phyloP scores from a whole-genome alignment of 805 yeast genomes.

The Yarrowia keelungensis region DNA sequence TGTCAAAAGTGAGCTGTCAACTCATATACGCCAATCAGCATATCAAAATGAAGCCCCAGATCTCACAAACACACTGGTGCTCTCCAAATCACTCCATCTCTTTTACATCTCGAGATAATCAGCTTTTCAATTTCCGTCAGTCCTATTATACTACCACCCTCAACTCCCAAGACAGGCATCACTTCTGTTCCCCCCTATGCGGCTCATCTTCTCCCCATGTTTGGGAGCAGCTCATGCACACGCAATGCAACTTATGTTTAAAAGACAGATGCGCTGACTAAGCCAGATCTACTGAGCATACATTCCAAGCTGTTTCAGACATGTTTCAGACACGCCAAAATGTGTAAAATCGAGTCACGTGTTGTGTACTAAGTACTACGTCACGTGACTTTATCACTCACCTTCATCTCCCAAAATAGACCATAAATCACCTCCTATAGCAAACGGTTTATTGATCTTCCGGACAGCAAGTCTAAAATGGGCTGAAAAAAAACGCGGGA shows the following conservation, averaged over 20 bases:
- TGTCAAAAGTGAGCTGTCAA: no score
- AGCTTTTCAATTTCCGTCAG: no score
- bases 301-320: constrained; percentile 7
- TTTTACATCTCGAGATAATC: neutral
- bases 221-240: constrained; percentile 27
- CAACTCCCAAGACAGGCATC: neutral
- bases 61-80: neutral
- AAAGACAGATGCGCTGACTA: neutral
- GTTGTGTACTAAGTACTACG: neutral
- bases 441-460: no score
- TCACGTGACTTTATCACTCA: neutral
- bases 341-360: neutral
- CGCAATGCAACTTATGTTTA: constrained; percentile 23
- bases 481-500: no score
- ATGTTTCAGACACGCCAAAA: neutral
- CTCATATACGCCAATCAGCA: neutral
- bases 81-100: neutral
- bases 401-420: no score
- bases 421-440: no score
- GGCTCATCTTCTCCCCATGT: constrained; percentile 15
- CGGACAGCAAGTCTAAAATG: no score
- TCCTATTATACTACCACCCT: no score
- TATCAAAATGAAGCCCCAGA: neutral
- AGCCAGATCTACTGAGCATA: neutral
- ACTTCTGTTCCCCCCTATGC: neutral